Evolutionary conservation across 208 protist species (phyloP).

Genomic region (Leishmania amazonensis): DNA sequence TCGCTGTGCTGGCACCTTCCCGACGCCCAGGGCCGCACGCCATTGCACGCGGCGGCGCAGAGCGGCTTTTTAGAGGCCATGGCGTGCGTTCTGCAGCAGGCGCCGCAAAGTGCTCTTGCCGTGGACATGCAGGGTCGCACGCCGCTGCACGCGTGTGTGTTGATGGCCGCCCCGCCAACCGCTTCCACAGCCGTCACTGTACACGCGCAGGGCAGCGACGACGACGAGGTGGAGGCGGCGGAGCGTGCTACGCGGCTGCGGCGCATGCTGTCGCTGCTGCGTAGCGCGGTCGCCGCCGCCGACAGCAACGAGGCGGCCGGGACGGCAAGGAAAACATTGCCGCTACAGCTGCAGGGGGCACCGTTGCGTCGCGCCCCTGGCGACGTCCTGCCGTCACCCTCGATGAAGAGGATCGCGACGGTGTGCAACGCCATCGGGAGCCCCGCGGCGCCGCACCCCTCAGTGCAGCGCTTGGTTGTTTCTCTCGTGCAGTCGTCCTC

Average conservation of each 20-base stretch:
- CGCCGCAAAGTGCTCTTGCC: constrained; percentile 30
- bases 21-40: constrained; percentile 50
- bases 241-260: constrained; percentile 5
- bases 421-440: neutral
- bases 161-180: constrained; percentile 13
- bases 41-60: constrained; percentile 64
- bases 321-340: neutral
- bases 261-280: constrained; percentile 18
- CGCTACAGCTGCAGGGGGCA: constrained; percentile 12
- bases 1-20: constrained; percentile 31
- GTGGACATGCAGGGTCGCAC: constrained; percentile 59
- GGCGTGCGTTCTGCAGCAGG: constrained; percentile 28
- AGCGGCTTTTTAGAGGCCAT: constrained; percentile 53
- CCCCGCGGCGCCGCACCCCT: neutral
- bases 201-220: constrained; percentile 6
- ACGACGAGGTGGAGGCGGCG: neutral
- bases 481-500: constrained; percentile 25
- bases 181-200: neutral
- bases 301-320: neutral
- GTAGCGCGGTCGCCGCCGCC: neutral
- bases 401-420: neutral
- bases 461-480: neutral
- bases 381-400: constrained; percentile 21
- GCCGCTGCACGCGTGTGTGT: constrained; percentile 53
- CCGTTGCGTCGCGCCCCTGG: constrained; percentile 9